Percentiles rank a stretch among this genome's conserved stretches.
Conservation (phyloP, 192 early-diverging fungal species). For the Coemansia sp. region DNA sequence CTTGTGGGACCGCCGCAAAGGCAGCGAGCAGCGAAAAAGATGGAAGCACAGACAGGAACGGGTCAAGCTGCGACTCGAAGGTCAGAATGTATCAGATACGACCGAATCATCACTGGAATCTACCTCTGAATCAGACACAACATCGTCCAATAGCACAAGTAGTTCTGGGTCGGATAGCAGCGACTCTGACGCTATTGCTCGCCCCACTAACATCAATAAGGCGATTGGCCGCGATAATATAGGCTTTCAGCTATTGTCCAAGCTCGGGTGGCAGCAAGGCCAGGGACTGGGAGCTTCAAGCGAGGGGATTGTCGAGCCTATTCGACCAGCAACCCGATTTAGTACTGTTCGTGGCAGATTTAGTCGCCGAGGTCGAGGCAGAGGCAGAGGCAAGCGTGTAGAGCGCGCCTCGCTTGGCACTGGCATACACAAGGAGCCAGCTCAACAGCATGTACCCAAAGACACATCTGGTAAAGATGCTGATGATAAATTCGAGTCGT, state of each 20-base stretch:
- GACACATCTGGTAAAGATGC: background rate
- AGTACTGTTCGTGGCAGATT: slow-evolving; percentile 19
- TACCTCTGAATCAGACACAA: slow-evolving; percentile 5
- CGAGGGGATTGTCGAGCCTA: slow-evolving; percentile 44
- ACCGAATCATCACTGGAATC: slow-evolving; percentile 6
- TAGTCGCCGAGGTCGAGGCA: background rate
- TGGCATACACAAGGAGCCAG: slow-evolving; percentile 2
- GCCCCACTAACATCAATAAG: slow-evolving; percentile 24
- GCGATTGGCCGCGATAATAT: slow-evolving; percentile 48
- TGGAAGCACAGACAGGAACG: slow-evolving; percentile 30
- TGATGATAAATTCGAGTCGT: slow-evolving; percentile 24
- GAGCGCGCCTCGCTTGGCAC: slow-evolving; percentile 33
- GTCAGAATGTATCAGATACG: slow-evolving; percentile 12
- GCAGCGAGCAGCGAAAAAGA: slow-evolving; percentile 13
- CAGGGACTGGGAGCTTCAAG: slow-evolving; percentile 40
- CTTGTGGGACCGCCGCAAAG: slow-evolving; percentile 38
- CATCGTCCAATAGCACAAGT: background rate
- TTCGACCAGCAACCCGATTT: slow-evolving; percentile 33
- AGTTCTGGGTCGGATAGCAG: slow-evolving; percentile 4
- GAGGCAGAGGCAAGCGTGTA: background rate
- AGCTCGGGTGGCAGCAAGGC: slow-evolving; percentile 52
- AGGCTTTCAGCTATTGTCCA: slow-evolving; percentile 43
- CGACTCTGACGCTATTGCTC: background rate
- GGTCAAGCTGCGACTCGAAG: slow-evolving; percentile 9
- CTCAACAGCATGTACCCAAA: background rate